Conservation (phyloP, 1,284 basidiomycete genomes). For the Omphalotus olearius region DNA sequence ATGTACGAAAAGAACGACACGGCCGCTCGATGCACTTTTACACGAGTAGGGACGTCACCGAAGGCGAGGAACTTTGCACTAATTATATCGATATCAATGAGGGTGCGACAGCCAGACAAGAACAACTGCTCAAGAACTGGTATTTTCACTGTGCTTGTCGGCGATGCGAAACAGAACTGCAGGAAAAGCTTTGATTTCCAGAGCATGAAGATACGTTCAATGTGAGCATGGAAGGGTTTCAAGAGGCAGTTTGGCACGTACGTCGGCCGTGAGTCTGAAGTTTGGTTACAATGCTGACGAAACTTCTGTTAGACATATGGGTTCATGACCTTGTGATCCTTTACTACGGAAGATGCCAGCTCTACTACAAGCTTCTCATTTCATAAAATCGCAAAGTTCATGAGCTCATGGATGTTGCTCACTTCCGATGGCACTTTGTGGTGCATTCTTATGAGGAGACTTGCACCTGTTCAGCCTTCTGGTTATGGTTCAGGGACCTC, state of each 20-base stretch:
- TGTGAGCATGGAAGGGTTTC: neutral
- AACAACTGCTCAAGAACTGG: slow-evolving; percentile 40
- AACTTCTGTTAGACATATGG: too few relatives aligned
- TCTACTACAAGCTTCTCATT: too few relatives aligned
- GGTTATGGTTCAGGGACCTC: neutral
- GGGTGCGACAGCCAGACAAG: slow-evolving; percentile 30
- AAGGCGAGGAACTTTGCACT: slow-evolving; percentile 55
- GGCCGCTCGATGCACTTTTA: slow-evolving; percentile 48
- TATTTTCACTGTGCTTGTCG: slow-evolving; percentile 51
- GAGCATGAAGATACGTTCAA: neutral
- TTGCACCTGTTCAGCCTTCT: neutral
- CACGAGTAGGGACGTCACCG: slow-evolving; percentile 37
- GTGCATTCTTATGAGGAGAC: neutral
- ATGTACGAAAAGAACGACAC: slow-evolving; percentile 46
- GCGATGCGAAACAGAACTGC: slow-evolving; percentile 31
- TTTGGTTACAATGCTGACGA: too few relatives aligned
- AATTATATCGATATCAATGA: slow-evolving; percentile 47
- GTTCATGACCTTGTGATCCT: too few relatives aligned
- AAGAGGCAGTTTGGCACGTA: too few relatives aligned
- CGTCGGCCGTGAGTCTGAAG: neutral
- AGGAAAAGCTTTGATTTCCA: neutral
- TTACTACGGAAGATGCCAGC: too few relatives aligned
- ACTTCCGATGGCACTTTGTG: too few relatives aligned
- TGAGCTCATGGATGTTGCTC: too few relatives aligned
- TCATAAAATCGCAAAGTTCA: too few relatives aligned